These are phyloP conservation scores for Aspergillus sojae DNA, from an alignment of 2,329 filamentous ascomycete genomes.

Conservation along the genomic window DNA sequence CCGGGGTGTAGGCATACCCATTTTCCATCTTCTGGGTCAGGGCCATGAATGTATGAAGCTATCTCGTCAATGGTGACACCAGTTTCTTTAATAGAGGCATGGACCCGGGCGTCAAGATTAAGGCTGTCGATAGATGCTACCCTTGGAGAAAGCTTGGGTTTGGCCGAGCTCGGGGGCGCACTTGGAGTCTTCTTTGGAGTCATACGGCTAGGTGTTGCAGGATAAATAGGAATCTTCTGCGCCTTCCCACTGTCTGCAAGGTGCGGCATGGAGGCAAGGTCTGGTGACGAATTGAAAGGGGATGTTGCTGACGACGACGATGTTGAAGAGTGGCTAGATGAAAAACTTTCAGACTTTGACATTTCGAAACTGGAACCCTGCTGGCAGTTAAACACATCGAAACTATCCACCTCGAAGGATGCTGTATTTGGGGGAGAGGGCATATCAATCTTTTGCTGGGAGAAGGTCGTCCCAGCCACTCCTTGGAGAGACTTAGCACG, in stretches of 20 bases:
- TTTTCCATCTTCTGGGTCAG: slow-evolving; percentile 72
- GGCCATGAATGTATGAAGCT: slow-evolving; percentile 71
- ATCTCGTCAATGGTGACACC: slow-evolving; percentile 88
- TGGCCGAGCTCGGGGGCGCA: slow-evolving; percentile 27
- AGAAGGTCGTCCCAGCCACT: slow-evolving; percentile 33
- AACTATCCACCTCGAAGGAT: slow-evolving; percentile 50
- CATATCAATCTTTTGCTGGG: slow-evolving; percentile 46
- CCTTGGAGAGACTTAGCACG: slow-evolving; percentile 53
- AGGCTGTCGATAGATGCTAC: slow-evolving; percentile 50
- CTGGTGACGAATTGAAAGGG: slow-evolving; percentile 56
- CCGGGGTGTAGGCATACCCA: slow-evolving; percentile 76
- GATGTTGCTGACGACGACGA: slow-evolving; percentile 50
- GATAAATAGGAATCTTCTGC: slow-evolving; percentile 34
- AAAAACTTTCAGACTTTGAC: slow-evolving; percentile 25
- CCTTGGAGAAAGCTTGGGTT: slow-evolving; percentile 45
- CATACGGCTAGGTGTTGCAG: slow-evolving; percentile 28
- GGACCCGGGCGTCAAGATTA: slow-evolving; percentile 57
- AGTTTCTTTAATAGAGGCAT: slow-evolving; percentile 71
- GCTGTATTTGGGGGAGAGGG: slow-evolving; percentile 61
- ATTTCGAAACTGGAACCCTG: slow-evolving; percentile 37
- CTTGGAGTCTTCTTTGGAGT: slow-evolving; percentile 24
- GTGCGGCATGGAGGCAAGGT: slow-evolving; percentile 50
- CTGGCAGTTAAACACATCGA: slow-evolving; percentile 59
- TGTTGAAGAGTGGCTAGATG: slow-evolving; percentile 46
- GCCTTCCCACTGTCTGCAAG: slow-evolving; percentile 26